Base-by-base conservation (phyloP, 2,329 filamentous ascomycete species). In the Colletotrichum sp. region DNA sequence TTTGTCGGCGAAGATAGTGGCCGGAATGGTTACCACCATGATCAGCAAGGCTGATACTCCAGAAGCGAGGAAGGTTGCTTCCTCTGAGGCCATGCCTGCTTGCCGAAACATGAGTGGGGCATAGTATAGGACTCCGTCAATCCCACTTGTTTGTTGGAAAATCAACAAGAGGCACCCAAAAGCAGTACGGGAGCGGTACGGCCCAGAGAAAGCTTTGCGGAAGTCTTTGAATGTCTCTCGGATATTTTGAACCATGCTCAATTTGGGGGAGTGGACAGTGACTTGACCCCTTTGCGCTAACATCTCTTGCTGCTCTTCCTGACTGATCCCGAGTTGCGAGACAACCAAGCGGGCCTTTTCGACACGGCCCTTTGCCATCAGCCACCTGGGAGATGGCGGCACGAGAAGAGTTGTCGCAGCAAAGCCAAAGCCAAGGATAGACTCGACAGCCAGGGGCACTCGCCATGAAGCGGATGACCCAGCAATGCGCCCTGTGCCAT, bases 91-190 rank as follows among this genome's bases (percentile, higher is more conserved):
- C 5, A 93, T 85, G 0, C 92, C 92, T 0, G 92, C 90, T 72
- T 92, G 90, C 32, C 87, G 84, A 77, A 93, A 93, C 0, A 93
- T 82, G 0, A 90, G 83, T 0, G 92, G 92, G 0, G 91, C 90
- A 73, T 93, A 93, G 77, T 91, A 92, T 5, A 93, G 83, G 1
- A 93, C 88, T 1, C 90, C 91, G 55, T 93, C 91, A 55, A 93
- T 92, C 0, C 91, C 91, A 28, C 85, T 88, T 12, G 92, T 84
- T 67, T 93, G 92, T 73, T 92, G 88, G 6, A 24, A 18, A 3
- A 30, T 88, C 85, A 93, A 87, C 32, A 93, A 82, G 74, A 92
- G 92, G 8, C 90, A 87, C 2, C 87, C 91, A n/a, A 92, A 87
- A 0, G 85, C 80, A 2, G 89, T 90, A 2, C 88, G 85, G 2